Base-by-base conservation (phyloP, 192 early-diverging fungal species). In the Mortierella alpina region DNA sequence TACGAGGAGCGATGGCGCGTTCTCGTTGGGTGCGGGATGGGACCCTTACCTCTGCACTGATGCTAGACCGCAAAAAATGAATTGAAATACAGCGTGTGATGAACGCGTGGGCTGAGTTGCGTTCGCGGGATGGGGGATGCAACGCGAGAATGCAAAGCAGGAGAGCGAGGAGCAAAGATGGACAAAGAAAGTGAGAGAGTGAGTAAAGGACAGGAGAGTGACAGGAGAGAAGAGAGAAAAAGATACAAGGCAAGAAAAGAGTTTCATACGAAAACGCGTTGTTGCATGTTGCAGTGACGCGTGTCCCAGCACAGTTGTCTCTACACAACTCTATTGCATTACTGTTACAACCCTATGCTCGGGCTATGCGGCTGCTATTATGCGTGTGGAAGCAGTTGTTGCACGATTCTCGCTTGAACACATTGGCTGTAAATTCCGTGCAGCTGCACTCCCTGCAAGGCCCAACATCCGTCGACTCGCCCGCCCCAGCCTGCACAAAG, bases 341-440 rank as follows among this genome's bases (percentile, higher is more conserved):
- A 42, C 51, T 72, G 31, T 31, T 31, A 31, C 31, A 31, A 31
- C 31, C 31, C 31, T 31, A 31, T 31, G 31, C 31, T 31, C 31
- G 3, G 31, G 31, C 31, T 31, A 31, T 3, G 31, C 31, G 31
- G 31, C 31, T 31, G 31, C 31, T 31, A 31, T 31, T 72, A 42
- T 95, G 92, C 15, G 82, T 78, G 72, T 96, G 95, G 78, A 89
- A 93, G 83, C 95, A 96, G 69, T 90, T 93, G 75, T 85, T 93
- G 82, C 95, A 96, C 60, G 84, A 86, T 9, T 81, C 88, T 41
- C 82, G 79, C 68, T 90, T 90, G 80, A 95, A 95, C 18, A 90
- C 88, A 83, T 95, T 90, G 22, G 92, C 75, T 41, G 83, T 70
- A 86, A 88, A 93, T 40, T 95, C 93, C 45, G 82, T 70, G 78